These are phyloP conservation scores for Exutisphaerella laricina DNA, from an alignment of 2,329 filamentous ascomycete species.

Conservation along the genomic window DNA sequence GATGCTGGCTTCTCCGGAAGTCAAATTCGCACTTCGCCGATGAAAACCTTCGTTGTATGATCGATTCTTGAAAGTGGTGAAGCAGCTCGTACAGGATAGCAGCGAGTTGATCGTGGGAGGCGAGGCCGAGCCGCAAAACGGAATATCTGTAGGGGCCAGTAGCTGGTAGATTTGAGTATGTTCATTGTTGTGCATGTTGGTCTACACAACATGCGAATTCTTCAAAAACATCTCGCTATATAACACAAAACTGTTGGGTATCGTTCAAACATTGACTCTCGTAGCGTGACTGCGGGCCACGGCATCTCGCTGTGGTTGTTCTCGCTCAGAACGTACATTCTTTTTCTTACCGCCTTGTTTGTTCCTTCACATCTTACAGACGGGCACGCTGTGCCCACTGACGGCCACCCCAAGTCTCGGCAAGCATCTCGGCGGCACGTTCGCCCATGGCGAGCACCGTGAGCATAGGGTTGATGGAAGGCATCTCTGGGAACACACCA, in stretches of 20 bases:
- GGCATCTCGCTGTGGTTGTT: constrained; percentile 5
- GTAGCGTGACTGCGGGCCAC: constrained; percentile 6
- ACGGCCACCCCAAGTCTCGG: constrained; percentile 59
- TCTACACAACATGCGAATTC: not conserved
- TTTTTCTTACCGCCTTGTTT: not conserved
- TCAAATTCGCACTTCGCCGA: too few relatives aligned
- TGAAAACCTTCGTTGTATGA: too few relatives aligned
- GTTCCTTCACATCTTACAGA: constrained; percentile 38
- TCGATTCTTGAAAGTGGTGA: too few relatives aligned
- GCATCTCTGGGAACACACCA: constrained; percentile 82
- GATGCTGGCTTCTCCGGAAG: too few relatives aligned
- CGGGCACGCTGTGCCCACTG: constrained; percentile 42
- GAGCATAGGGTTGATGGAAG: constrained; percentile 83
- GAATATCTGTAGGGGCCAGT: too few relatives aligned
- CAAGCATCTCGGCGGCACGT: constrained; percentile 77
- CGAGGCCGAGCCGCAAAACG: too few relatives aligned
- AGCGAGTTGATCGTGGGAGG: too few relatives aligned
- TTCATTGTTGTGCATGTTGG: constrained; percentile 1
- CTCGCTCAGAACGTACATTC: constrained; percentile 8
- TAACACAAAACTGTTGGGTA: constrained; percentile 2
- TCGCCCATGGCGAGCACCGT: constrained; percentile 81
- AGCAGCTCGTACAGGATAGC: too few relatives aligned
- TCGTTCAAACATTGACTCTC: constrained; percentile 3
- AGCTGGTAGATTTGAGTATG: too few relatives aligned
- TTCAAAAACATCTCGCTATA: not conserved